Evolutionary conservation across 352 stramenopile genomes (phyloP).

Genomic region (Globisporangium echinulatum): DNA sequence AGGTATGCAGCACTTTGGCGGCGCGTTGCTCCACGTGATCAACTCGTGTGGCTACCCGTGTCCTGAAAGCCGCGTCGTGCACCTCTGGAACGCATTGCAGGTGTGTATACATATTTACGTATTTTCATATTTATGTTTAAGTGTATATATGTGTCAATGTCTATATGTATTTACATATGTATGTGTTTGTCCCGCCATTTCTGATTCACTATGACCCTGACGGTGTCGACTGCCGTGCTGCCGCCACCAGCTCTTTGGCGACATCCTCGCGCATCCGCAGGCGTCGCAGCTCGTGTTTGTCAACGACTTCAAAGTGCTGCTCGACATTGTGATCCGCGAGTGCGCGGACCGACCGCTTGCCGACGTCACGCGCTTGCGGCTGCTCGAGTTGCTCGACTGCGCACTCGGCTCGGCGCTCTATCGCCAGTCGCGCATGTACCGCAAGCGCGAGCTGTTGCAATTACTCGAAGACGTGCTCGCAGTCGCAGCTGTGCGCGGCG

Average conservation of each 20-base stretch:
- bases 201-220: neutral
- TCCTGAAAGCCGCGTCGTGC: conserved; percentile 20
- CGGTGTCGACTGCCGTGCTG: neutral
- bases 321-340: conserved; percentile 65
- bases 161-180: too few species aligned
- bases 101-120: conserved; percentile 9
- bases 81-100: conserved; percentile 51
- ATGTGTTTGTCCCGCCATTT: too few species aligned
- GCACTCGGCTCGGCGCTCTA: conserved; percentile 39
- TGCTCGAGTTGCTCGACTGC: conserved; percentile 41
- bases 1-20: conserved; percentile 53
- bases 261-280: conserved; percentile 41
- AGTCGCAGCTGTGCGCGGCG: conserved; percentile 1
- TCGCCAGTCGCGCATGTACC: conserved; percentile 43
- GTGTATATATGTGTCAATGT: too few species aligned
- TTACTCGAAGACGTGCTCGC: conserved; percentile 45
- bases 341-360: conserved; percentile 51
- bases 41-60: conserved; percentile 77
- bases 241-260: conserved; percentile 34
- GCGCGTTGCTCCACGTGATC: conserved; percentile 69
- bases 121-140: too few species aligned
- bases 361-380: conserved; percentile 32
- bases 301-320: conserved; percentile 70
- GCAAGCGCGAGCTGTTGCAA: conserved; percentile 42
- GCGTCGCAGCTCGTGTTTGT: conserved; percentile 49